These are phyloP conservation scores for Quercus bicolor DNA, from an alignment of 306 rosid species.

Conservation along the genomic window DNA sequence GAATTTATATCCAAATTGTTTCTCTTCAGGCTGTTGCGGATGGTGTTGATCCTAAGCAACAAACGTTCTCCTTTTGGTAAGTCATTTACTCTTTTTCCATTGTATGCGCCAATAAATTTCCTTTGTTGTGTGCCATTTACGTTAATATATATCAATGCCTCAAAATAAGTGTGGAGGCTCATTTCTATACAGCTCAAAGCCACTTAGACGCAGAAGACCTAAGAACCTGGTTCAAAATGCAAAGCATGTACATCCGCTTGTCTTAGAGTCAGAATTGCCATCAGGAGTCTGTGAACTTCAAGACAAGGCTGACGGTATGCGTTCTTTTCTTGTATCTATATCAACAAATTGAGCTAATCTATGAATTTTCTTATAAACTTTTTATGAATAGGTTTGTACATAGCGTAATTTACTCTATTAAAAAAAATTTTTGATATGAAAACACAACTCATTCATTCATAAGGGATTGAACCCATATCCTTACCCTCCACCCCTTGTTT, in stretches of 20 bases:
- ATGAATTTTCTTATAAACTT: neutral
- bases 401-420: neutral
- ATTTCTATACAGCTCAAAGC: slow-evolving; percentile 56
- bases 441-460: neutral
- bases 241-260: slow-evolving; percentile 37
- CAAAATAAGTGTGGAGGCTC: slow-evolving; percentile 25
- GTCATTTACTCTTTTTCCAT: slow-evolving; percentile 21
- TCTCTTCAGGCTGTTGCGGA: slow-evolving; percentile 49
- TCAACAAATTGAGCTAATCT: slow-evolving; percentile 7
- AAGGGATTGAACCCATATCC: neutral
- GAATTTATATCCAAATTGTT: slow-evolving; percentile 8
- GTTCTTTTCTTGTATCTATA: slow-evolving; percentile 19
- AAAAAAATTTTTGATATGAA: neutral
- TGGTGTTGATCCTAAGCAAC: slow-evolving; percentile 58
- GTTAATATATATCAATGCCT: slow-evolving; percentile 16
- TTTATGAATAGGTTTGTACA: neutral
- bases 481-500: neutral
- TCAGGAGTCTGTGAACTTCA: slow-evolving; percentile 34
- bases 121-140: slow-evolving; percentile 1
- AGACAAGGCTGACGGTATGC: slow-evolving; percentile 57
- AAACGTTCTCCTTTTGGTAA: slow-evolving; percentile 56
- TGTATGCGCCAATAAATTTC: slow-evolving; percentile 7
- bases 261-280: slow-evolving; percentile 33
- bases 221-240: slow-evolving; percentile 26
- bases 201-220: slow-evolving; percentile 32